Percentiles rank a stretch among this genome's conserved stretches.
Evolutionary conservation across 2,329 filamentous ascomycete species (phyloP).

Genomic region (Bipolaris oryzae): DNA sequence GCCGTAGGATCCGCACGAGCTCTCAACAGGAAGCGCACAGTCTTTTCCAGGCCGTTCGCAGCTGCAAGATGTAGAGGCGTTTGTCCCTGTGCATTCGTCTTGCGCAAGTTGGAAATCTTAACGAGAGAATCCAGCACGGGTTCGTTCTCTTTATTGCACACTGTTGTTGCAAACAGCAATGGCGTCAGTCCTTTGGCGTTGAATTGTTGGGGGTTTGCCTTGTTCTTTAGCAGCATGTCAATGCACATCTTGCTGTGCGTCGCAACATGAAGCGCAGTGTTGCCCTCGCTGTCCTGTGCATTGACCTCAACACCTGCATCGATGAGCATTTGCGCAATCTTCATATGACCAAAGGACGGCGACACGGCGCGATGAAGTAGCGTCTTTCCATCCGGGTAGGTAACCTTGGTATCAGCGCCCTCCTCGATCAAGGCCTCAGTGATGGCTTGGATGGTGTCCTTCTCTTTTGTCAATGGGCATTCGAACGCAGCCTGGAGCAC

Average conservation of each 20-base stretch:
- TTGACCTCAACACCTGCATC: constrained; percentile 30
- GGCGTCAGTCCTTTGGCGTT: constrained; percentile 33
- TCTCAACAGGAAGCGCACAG: constrained; percentile 30
- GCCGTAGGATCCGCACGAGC: constrained; percentile 30
- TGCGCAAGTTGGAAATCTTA: constrained; percentile 31
- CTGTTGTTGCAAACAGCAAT: constrained; percentile 24
- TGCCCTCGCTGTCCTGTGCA: constrained; percentile 30
- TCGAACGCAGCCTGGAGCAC: constrained; percentile 38
- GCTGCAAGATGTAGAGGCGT: constrained; percentile 41
- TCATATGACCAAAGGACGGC: constrained; percentile 20
- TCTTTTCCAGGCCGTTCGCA: constrained; percentile 30
- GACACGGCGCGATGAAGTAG: constrained; percentile 38
- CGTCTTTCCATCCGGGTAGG: constrained; percentile 38
- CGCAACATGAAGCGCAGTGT: constrained; percentile 38
- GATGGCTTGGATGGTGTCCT: constrained; percentile 28
- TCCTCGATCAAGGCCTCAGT: constrained; percentile 34
- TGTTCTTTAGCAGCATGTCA: constrained; percentile 33
- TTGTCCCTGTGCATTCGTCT: constrained; percentile 20
- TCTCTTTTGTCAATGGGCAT: constrained; percentile 31
- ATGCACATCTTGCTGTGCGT: constrained; percentile 30
- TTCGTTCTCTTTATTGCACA: constrained; percentile 22
- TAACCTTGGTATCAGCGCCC: constrained; percentile 29
- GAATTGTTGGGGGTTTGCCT: constrained; percentile 23
- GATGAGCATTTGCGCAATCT: constrained; percentile 32
- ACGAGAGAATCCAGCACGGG: constrained; percentile 33